phyloP scores from a whole-genome alignment of 805 yeast species.

The Metschnikowia reukaufii region DNA sequence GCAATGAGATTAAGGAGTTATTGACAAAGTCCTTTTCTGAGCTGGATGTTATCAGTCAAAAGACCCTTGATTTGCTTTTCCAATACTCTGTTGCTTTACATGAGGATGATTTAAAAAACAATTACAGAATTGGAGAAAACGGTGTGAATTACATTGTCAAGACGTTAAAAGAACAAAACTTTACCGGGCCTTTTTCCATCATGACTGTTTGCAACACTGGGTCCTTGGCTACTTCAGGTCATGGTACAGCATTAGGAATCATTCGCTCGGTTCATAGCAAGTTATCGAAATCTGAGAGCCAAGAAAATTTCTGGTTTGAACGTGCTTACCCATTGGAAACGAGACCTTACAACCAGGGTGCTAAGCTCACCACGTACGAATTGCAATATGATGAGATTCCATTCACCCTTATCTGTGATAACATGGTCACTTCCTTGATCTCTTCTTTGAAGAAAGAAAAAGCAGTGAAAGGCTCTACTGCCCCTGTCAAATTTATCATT shows the following conservation, averaged over 20 bases:
- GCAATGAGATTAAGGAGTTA: constrained; percentile 46
- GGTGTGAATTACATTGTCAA: constrained; percentile 70
- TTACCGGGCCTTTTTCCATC: constrained; percentile 69
- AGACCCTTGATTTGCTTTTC: constrained; percentile 34
- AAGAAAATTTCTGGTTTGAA: constrained; percentile 49
- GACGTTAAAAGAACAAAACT: constrained; percentile 45
- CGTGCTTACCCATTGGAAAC: constrained; percentile 90
- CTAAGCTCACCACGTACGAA: constrained; percentile 89
- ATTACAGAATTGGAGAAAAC: constrained; percentile 72
- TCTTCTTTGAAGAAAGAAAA: constrained; percentile 38
- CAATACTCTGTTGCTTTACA: constrained; percentile 56
- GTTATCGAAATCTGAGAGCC: constrained; percentile 32
- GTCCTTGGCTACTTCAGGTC: constrained; percentile 94
- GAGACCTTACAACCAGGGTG: constrained; percentile 96
- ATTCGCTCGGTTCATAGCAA: constrained; percentile 65
- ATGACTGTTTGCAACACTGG: constrained; percentile 96
- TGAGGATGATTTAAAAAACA: constrained; percentile 76
- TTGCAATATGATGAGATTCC: constrained; percentile 84
- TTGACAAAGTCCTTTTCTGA: constrained; percentile 20
- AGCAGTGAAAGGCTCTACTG: constrained; percentile 26
- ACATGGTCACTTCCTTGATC: constrained; percentile 82
- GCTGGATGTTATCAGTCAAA: constrained; percentile 19
- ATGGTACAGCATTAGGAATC: constrained; percentile 95
- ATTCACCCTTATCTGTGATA: constrained; percentile 83
- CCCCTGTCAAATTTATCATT: constrained; percentile 83